Percentiles rank a stretch among this genome's conserved stretches.
These are phyloP conservation scores for Perkinsus chesapeaki DNA, from an alignment of 169 alveolate genomes.

Conservation along the genomic window DNA sequence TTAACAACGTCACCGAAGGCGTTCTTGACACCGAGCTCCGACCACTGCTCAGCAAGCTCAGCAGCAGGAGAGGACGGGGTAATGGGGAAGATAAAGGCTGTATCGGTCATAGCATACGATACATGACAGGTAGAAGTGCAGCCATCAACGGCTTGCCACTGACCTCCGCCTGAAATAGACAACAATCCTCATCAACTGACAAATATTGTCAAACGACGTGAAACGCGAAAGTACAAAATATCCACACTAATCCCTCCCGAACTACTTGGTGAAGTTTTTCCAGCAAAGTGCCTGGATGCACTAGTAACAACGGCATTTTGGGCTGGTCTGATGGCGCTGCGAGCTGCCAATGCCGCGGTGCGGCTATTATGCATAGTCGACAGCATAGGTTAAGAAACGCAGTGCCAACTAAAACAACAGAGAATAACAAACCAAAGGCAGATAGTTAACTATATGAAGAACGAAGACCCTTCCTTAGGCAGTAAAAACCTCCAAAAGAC, in stretches of 20 bases:
- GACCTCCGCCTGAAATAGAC: not conserved
- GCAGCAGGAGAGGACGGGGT: constrained; percentile 48
- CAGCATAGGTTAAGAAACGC: not conserved
- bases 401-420: not conserved
- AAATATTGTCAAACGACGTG: too few relatives aligned
- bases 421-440: too few relatives aligned
- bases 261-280: not conserved
- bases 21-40: constrained; percentile 37
- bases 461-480: too few relatives aligned
- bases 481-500: too few relatives aligned
- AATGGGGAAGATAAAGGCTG: constrained; percentile 48
- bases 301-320: not conserved
- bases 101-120: constrained; percentile 48
- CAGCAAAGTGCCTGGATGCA: not conserved
- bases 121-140: constrained; percentile 48
- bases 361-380: not conserved
- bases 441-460: too few relatives aligned
- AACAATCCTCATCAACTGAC: too few relatives aligned
- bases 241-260: too few relatives aligned
- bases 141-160: constrained; percentile 20
- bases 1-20: constrained; percentile 42
- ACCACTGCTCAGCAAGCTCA: constrained; percentile 52
- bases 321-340: not conserved
- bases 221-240: too few relatives aligned
- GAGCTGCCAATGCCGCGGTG: not conserved